These are phyloP conservation scores for Echria macrotheca DNA, from an alignment of 495 filamentous ascomycete species.

Conservation along the genomic window DNA sequence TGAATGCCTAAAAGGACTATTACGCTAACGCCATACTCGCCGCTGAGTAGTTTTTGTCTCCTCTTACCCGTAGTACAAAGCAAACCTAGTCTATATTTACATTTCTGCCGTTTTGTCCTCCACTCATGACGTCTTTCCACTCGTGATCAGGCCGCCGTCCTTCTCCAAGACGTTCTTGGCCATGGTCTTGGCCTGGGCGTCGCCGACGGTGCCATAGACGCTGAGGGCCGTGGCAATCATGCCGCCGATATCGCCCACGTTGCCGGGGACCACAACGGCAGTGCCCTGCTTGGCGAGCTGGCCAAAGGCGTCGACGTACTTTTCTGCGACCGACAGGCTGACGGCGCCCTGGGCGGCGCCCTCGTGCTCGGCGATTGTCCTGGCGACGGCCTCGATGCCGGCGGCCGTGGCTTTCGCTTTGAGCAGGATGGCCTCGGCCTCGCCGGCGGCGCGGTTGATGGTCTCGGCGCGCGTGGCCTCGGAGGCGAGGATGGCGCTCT, in stretches of 20 bases:
- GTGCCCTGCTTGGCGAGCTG: constrained; percentile 91
- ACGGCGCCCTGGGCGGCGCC: constrained; percentile 75
- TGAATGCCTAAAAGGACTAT: not conserved
- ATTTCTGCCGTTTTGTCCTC: not conserved
- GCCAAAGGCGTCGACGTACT: constrained; percentile 94
- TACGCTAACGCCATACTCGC: constrained; percentile 1
- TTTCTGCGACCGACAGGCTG: constrained; percentile 85
- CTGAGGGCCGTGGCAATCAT: constrained; percentile 97
- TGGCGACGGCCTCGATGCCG: constrained; percentile 81
- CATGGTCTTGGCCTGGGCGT: constrained; percentile 68
- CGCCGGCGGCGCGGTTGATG: constrained; percentile 85
- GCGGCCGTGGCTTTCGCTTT: constrained; percentile 79
- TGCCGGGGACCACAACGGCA: constrained; percentile 88
- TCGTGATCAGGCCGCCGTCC: not conserved
- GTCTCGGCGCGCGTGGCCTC: constrained; percentile 87
- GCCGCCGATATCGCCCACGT: constrained; percentile 91
- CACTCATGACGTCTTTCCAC: not conserved
- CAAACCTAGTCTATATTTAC: not conserved
- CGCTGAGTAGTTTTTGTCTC: not conserved
- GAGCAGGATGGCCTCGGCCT: constrained; percentile 86
- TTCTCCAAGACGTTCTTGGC: constrained; percentile 43
- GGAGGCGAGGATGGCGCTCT: constrained; percentile 88
- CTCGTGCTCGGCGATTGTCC: constrained; percentile 62
- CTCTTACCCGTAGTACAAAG: not conserved
- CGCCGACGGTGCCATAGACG: constrained; percentile 89